Conservation (phyloP, 1,284 basidiomycete genomes). For the Trichosporon ovoides region DNA sequence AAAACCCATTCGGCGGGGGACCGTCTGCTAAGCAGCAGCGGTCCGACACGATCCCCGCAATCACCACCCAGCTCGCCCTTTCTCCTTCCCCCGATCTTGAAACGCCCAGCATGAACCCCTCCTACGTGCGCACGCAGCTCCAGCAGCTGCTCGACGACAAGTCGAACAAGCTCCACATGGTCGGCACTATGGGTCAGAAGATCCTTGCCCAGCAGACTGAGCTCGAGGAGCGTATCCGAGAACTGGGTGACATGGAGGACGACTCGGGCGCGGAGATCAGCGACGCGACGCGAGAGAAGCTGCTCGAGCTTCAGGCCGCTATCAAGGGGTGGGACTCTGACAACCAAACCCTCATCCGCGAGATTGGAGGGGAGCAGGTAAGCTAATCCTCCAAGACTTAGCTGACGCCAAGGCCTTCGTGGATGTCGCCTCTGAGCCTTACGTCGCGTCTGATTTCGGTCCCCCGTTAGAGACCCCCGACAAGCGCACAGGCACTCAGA, state of each 20-base stretch:
- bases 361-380: slow-evolving; percentile 63
- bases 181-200: slow-evolving; percentile 82
- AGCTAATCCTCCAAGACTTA: slow-evolving; percentile 18
- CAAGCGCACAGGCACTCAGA: slow-evolving; percentile 29
- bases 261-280: slow-evolving; percentile 50
- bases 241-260: slow-evolving; percentile 63
- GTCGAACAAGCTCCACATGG: slow-evolving; percentile 81
- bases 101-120: slow-evolving; percentile 24
- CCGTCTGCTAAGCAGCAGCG: neutral
- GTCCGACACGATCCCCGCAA: slow-evolving; percentile 11
- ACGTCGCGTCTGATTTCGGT: neutral
- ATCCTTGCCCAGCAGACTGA: slow-evolving; percentile 86
- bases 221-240: slow-evolving; percentile 75
- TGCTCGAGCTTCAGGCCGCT: slow-evolving; percentile 70
- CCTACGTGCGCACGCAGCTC: slow-evolving; percentile 52
- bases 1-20: slow-evolving; percentile 1
- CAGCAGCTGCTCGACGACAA: slow-evolving; percentile 78
- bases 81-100: slow-evolving; percentile 15
- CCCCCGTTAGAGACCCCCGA: neutral
- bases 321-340: slow-evolving; percentile 74
- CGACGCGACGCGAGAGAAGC: slow-evolving; percentile 61
- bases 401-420: neutral
- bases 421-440: neutral
- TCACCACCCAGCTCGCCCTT: slow-evolving; percentile 22
- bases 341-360: slow-evolving; percentile 69